Evolutionary conservation across 768 basidiomycete species (phyloP).

Genomic region (Suillus sp.): DNA sequence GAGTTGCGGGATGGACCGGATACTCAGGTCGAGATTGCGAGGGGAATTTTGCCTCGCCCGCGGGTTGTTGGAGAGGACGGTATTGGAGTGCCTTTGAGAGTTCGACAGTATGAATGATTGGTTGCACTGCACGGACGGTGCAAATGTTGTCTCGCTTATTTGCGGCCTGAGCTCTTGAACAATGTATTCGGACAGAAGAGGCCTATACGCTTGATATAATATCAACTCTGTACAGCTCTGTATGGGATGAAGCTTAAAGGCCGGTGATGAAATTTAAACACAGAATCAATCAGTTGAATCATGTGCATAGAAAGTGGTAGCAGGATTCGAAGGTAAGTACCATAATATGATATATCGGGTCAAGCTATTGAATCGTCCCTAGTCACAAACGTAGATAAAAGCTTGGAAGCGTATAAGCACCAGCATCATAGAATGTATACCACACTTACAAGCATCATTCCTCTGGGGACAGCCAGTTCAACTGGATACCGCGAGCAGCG

Average conservation of each 20-base stretch:
- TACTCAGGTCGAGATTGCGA: conserved; percentile 9
- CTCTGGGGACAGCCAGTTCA: neutral
- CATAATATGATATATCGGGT: neutral
- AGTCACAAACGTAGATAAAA: neutral
- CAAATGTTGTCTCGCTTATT: no score
- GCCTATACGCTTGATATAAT: neutral
- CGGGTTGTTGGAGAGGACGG: conserved; percentile 29
- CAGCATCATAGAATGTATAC: neutral
- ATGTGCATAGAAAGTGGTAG: neutral
- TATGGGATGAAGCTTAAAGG: neutral
- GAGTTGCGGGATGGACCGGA: conserved; percentile 17
- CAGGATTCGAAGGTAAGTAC: neutral
- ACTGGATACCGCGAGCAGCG: neutral
- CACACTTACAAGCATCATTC: neutral
- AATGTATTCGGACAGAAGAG: neutral
- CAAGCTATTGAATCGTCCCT: neutral
- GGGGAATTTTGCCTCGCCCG: conserved; percentile 19
- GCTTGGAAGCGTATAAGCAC: neutral
- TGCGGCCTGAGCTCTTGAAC: neutral
- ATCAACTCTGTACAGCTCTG: neutral
- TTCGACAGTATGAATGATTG: conserved; percentile 26
- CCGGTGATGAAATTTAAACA: neutral
- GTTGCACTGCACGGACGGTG: neutral
- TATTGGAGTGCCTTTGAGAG: conserved; percentile 32
- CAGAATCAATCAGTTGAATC: neutral